Conservation (phyloP, 345 rosid species). For the Capsella bursapastoris region DNA sequence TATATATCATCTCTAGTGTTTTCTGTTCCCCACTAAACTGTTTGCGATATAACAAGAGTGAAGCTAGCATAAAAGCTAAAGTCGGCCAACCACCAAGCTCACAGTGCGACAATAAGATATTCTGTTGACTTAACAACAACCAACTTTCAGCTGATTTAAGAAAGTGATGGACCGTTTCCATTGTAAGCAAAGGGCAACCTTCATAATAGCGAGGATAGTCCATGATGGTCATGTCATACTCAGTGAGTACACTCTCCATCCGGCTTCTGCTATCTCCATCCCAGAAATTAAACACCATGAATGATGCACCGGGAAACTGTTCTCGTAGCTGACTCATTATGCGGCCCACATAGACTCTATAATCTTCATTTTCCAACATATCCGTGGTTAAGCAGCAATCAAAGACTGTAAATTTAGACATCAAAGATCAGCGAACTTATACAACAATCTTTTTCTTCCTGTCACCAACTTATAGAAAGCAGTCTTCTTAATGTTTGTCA, state of each 20-base stretch:
- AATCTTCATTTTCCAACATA: conserved; percentile 57
- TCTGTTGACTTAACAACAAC: conserved; percentile 66
- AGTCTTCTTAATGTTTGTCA: no score
- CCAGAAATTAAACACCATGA: conserved; percentile 79
- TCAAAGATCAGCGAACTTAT: conserved; percentile 33
- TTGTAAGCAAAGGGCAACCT: conserved; percentile 76
- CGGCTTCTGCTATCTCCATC: conserved; percentile 61
- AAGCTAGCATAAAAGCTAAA: conserved; percentile 81
- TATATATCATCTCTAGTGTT: conserved; percentile 78
- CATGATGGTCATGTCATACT: conserved; percentile 79
- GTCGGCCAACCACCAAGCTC: conserved; percentile 82
- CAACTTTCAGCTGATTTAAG: conserved; percentile 76
- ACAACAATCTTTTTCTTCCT: no score
- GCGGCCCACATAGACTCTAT: conserved; percentile 57
- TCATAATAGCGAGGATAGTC: conserved; percentile 80
- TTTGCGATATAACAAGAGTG: conserved; percentile 67
- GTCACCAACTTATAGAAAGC: no score
- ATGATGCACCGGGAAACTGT: conserved; percentile 64
- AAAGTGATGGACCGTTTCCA: conserved; percentile 73
- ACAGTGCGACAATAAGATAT: conserved; percentile 69
- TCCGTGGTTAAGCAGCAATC: conserved; percentile 71
- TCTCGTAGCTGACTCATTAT: conserved; percentile 61
- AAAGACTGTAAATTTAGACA: conserved; percentile 51
- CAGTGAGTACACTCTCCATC: conserved; percentile 57
- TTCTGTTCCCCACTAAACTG: conserved; percentile 65